phyloP scores from a whole-genome alignment of 805 yeast species.

The Suhomyces sp. region DNA sequence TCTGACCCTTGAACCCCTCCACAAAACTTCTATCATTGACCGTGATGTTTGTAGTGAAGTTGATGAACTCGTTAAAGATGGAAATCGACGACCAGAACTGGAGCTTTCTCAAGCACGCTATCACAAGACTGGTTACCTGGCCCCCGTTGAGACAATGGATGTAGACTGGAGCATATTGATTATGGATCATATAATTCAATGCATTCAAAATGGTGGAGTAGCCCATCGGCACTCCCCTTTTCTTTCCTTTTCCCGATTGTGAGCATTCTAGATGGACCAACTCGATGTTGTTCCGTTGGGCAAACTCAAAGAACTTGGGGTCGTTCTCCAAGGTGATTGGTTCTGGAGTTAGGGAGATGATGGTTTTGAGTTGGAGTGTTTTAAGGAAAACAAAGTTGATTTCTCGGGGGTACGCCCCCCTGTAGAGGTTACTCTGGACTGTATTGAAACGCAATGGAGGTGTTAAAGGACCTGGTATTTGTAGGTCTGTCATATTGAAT shows the following conservation, averaged over 20 bases:
- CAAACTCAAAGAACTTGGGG: conserved; percentile 50
- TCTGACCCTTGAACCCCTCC: conserved; percentile 70
- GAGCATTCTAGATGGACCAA: conserved; percentile 68
- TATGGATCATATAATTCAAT: conserved; percentile 60
- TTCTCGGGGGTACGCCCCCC: conserved; percentile 87
- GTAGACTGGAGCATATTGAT: conserved; percentile 66
- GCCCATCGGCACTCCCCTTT: conserved; percentile 79
- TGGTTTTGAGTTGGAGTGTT: conserved; percentile 64
- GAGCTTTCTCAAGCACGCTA: conserved; percentile 82
- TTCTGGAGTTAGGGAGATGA: conserved; percentile 77
- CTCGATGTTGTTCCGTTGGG: conserved; percentile 51
- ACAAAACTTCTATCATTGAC: conserved; percentile 82
- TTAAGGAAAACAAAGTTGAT: conserved; percentile 67
- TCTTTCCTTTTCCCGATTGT: conserved; percentile 72
- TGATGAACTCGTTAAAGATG: conserved; percentile 79
- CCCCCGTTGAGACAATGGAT: conserved; percentile 90
- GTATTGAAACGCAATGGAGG: conserved; percentile 81
- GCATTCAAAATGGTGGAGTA: conserved; percentile 59
- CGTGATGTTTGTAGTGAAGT: conserved; percentile 73
- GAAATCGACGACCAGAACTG: conserved; percentile 89
- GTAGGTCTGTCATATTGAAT: conserved; percentile 11
- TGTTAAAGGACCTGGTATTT: conserved; percentile 33
- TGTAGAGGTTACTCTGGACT: conserved; percentile 65
- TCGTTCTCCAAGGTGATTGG: conserved; percentile 61
- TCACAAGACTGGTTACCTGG: conserved; percentile 75